Evolutionary conservation across 345 rosid genomes (phyloP).

Genomic region (Eucalyptus camaldulensis): DNA sequence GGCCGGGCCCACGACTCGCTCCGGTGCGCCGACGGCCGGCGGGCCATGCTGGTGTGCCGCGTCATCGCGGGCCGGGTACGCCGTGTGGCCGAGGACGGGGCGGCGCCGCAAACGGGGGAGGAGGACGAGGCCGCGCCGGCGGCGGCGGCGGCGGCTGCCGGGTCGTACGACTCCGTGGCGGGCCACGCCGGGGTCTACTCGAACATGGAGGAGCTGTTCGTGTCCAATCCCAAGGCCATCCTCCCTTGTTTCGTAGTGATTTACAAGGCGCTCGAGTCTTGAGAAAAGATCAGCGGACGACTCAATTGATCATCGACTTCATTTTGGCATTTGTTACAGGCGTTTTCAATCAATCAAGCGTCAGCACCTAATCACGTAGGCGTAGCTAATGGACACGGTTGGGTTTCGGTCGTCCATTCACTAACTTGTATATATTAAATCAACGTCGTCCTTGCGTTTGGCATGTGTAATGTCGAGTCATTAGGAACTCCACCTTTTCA

Average conservation of each 20-base stretch:
- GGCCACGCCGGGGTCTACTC: constrained; percentile 60
- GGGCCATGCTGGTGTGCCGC: constrained; percentile 95
- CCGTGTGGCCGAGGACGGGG: constrained; percentile 27
- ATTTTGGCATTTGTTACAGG: neutral
- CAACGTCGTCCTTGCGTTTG: neutral
- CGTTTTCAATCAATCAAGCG: neutral
- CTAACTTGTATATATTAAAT: neutral
- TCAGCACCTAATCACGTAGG: neutral
- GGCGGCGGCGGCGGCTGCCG: constrained; percentile 9
- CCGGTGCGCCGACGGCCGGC: constrained; percentile 38
- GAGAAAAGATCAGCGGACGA: neutral
- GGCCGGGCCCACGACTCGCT: constrained; percentile 88
- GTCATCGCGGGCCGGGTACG: constrained; percentile 89
- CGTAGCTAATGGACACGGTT: neutral
- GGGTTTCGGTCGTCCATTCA: neutral
- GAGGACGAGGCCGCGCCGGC: constrained; percentile 8
- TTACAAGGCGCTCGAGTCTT: constrained; percentile 55
- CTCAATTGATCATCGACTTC: neutral
- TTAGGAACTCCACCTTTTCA: neutral
- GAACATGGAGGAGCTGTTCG: constrained; percentile 69
- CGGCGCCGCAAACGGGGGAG: constrained; percentile 3
- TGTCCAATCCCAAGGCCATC: constrained; percentile 80
- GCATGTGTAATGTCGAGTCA: neutral
- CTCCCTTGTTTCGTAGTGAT: constrained; percentile 95
- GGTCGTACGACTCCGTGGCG: constrained; percentile 73